A percentile compares a stretch with the other conserved stretches of the same genome.
Evolutionary conservation across 768 basidiomycete genomes (phyloP).

Genomic region (Termitomyces titanicus): DNA sequence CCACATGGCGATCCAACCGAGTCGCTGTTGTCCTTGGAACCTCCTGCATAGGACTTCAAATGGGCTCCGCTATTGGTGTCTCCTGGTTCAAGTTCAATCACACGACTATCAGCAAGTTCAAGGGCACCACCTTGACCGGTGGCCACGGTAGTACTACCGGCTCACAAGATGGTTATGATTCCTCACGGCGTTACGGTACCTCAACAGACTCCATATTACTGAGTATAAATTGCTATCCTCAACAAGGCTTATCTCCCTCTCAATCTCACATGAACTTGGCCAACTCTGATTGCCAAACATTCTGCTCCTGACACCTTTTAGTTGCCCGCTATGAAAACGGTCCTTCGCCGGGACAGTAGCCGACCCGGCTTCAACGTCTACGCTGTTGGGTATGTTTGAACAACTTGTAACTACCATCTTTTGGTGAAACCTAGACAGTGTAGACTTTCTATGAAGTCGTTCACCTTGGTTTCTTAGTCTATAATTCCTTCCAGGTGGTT

Average conservation of each 20-base stretch:
- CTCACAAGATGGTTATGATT: background rate
- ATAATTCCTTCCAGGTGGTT: conserved; percentile 57
- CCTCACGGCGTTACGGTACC: no score
- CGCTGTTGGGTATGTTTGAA: conserved; percentile 43
- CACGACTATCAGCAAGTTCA: conserved; percentile 32
- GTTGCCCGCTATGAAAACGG: conserved; percentile 46
- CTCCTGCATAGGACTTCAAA: conserved; percentile 1
- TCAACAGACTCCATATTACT: no score
- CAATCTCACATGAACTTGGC: conserved; percentile 39
- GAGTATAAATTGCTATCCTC: conserved; percentile 36
- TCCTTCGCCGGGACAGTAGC: conserved; percentile 39
- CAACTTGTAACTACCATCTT: background rate
- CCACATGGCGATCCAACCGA: background rate
- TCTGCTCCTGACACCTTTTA: conserved; percentile 29
- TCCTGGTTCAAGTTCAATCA: conserved; percentile 38
- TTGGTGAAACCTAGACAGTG: background rate
- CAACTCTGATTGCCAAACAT: conserved; percentile 39
- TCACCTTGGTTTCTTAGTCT: no score
- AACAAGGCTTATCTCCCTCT: conserved; percentile 36
- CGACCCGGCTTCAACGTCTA: conserved; percentile 46
- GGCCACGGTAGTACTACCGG: conserved; percentile 37
- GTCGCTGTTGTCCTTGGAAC: background rate
- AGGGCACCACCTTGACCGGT: conserved; percentile 27
- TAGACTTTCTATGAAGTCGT: conserved; percentile 53
- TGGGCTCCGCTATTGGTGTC: background rate